Percentiles rank a stretch among this genome's conserved stretches.
These are phyloP conservation scores for Calonectria pseudoreteaudii DNA, from an alignment of 2,329 filamentous ascomycete genomes.

Conservation along the genomic window DNA sequence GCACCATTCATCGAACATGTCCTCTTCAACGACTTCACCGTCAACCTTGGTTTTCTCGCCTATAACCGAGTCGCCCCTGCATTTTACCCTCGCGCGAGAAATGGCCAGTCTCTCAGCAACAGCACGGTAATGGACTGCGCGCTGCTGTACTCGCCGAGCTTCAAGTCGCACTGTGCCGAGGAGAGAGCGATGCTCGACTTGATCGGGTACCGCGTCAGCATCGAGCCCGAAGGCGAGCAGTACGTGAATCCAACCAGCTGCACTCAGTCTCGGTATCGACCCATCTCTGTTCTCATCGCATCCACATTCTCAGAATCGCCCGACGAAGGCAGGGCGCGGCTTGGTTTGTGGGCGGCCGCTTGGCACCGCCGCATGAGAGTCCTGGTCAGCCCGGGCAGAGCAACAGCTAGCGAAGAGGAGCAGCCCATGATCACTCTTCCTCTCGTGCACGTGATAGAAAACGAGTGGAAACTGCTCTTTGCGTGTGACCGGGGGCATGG, in stretches of 20 bases:
- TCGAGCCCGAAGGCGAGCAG: not conserved
- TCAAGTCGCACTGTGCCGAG: not conserved
- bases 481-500: not conserved
- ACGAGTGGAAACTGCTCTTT: not conserved
- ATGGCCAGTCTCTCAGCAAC: not conserved
- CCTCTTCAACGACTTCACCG: not conserved
- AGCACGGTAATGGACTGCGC: not conserved
- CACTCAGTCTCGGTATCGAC: not conserved
- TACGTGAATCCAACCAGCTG: not conserved
- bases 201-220: not conserved
- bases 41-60: not conserved
- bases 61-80: not conserved
- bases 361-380: slow-evolving; percentile 1
- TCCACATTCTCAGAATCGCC: not conserved
- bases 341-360: not conserved
- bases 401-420: not conserved
- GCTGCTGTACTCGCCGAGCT: not conserved
- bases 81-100: not conserved
- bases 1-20: not conserved
- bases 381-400: not conserved
- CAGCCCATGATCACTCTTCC: not conserved
- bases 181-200: not conserved
- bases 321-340: not conserved
- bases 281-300: not conserved
- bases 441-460: not conserved